These are phyloP conservation scores for Hemerocallis citrina DNA, from an alignment of 106 monocot genomes.

Conservation along the genomic window DNA sequence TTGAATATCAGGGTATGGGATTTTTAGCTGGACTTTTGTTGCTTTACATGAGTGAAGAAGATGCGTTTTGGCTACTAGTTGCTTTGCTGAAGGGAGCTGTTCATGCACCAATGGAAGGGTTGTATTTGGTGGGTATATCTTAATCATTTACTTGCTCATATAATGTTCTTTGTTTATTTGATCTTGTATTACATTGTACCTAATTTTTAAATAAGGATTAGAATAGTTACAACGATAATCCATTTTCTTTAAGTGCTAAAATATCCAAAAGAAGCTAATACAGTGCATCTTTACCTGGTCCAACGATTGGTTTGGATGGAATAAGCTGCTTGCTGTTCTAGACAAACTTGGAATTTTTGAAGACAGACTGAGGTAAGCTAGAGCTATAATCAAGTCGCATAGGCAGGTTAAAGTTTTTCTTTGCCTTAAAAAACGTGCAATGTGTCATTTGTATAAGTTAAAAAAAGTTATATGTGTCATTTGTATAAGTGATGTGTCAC, in stretches of 20 bases:
- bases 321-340: background rate
- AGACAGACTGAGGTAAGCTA: background rate
- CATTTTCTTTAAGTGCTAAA: background rate
- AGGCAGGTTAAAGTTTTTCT: background rate
- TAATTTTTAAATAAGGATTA: too few species aligned
- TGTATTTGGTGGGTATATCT: slow-evolving; percentile 61
- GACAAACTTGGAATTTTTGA: background rate
- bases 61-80: slow-evolving; percentile 99
- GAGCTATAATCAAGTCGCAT: background rate
- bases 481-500: too few species aligned
- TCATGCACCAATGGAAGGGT: slow-evolving; percentile 97
- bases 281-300: background rate
- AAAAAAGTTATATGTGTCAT: too few species aligned
- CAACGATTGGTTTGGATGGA: background rate
- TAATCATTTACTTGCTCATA: background rate
- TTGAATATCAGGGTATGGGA: slow-evolving; percentile 86
- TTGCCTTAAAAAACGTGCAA: too few species aligned
- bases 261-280: background rate
- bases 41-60: slow-evolving; percentile 99
- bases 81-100: slow-evolving; percentile 95
- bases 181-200: background rate
- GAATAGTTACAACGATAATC: too few species aligned
- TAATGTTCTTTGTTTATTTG: background rate
- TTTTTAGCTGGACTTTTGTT: slow-evolving; percentile 86
- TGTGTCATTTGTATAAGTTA: too few species aligned